Percentiles rank a stretch among this genome's conserved stretches.
phyloP scores from a whole-genome alignment of 2,329 filamentous ascomycete species.

The Endocalyx cinctus region DNA sequence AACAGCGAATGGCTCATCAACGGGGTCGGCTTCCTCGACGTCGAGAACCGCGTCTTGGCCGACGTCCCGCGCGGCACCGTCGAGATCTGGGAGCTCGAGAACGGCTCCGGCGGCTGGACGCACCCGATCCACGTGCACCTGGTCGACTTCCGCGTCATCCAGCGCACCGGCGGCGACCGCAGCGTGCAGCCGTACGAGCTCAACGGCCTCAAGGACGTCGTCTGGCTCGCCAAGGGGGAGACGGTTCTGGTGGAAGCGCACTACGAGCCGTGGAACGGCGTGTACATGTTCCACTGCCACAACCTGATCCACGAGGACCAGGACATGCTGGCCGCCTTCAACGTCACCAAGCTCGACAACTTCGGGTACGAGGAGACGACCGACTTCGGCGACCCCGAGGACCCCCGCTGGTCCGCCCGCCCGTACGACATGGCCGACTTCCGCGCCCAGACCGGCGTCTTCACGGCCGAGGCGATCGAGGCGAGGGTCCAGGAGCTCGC shows the following conservation, averaged over 20 bases:
- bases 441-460: constrained; percentile 16
- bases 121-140: constrained; percentile 57
- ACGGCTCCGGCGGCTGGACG: constrained; percentile 44
- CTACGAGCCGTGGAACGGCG: constrained; percentile 49
- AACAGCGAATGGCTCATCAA: constrained; percentile 48
- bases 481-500: constrained; percentile 28
- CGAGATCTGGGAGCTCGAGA: constrained; percentile 46
- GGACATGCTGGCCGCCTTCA: constrained; percentile 44
- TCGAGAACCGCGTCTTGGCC: constrained; percentile 43
- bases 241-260: constrained; percentile 45
- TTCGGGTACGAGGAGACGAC: constrained; percentile 35
- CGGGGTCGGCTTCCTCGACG: constrained; percentile 42
- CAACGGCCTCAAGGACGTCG: constrained; percentile 53
- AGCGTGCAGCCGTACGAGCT: constrained; percentile 47
- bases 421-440: constrained; percentile 21
- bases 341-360: constrained; percentile 32
- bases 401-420: constrained; percentile 29
- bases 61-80: constrained; percentile 41
- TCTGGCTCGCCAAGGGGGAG: constrained; percentile 49
- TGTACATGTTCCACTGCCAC: constrained; percentile 47
- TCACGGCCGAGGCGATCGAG: constrained; percentile 21
- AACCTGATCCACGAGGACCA: constrained; percentile 42
- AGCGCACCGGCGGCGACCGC: constrained; percentile 38
- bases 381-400: constrained; percentile 33
- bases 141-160: constrained; percentile 52